Base-by-base conservation (phyloP, 208 protist species). In the Crithidia expoeki region DNA sequence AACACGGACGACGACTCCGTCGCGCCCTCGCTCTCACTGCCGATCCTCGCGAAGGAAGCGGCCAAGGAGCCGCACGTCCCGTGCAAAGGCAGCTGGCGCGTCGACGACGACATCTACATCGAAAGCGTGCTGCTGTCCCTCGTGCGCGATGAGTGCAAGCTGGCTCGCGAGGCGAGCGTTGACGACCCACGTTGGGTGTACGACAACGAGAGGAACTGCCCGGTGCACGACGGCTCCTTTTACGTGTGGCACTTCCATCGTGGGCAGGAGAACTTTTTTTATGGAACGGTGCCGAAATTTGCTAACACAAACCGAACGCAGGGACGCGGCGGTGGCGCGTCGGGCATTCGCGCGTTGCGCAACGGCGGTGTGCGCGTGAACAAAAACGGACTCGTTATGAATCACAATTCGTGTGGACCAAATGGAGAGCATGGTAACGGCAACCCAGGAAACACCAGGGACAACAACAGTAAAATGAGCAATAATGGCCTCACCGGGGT, bases 241-340 rank as follows among this genome's bases (percentile, higher is more conserved):
- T 88, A 84, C 59, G 74, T 92, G 40, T 92, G 86, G 84, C 62
- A 65, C 34, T 92, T 92, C 71, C 71, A 68, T 21, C 80, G 77
- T 7, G 78, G 79, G 11, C 58, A 57, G 9, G 72, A 81, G 64
- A 63, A 67, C 33, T 92, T 88, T 61, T 86, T 75, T 53, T 92
- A 92, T 74, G 86, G 84, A 33, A 92, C 86, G 17, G 78, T 89
- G 47, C 86, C 86, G 27, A 89, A 88, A 57, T 92, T 92, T 52
- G 86, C 83, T 14, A 89, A 89, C 68, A 58, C 74, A 14, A 79
- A 74, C 21, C 74, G 60, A 9, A 38, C 49, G 14, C 32, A 28
- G 33, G 38, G 14, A 4, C 70, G 70, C 33, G 57, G 34, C 50
- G 52, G 61, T 38, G 46, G 44, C 12, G 28, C 47, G 7, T 68